Conservation (phyloP, 352 stramenopile genomes). For the Plasmopara viticola region DNA sequence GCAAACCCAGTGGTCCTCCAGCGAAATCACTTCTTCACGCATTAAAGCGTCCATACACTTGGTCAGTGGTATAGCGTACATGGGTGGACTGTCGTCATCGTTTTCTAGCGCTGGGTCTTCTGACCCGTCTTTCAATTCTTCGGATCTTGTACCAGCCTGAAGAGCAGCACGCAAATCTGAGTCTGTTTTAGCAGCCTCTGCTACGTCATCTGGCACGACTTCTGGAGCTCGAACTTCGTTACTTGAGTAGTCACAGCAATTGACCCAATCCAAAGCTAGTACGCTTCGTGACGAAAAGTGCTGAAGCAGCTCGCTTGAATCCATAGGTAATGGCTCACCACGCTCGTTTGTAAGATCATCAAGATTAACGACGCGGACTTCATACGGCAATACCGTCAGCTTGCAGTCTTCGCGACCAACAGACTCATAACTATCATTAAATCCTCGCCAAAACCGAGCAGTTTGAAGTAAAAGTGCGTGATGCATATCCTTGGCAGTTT, state of each 20-base stretch:
- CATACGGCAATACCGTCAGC: slow-evolving; percentile 36
- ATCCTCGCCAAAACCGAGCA: slow-evolving; percentile 40
- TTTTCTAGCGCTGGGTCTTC: not conserved
- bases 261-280: slow-evolving; percentile 66
- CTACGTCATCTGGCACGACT: slow-evolving; percentile 28
- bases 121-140: not conserved
- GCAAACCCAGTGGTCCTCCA: slow-evolving; percentile 73
- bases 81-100: slow-evolving; percentile 22
- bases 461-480: slow-evolving; percentile 58
- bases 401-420: not conserved
- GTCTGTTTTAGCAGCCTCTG: slow-evolving; percentile 24
- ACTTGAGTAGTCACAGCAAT: slow-evolving; percentile 26
- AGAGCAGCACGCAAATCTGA: slow-evolving; percentile 19
- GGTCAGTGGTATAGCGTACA: slow-evolving; percentile 36
- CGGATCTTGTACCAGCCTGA: slow-evolving; percentile 2
- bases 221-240: slow-evolving; percentile 22
- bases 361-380: slow-evolving; percentile 49
- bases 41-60: slow-evolving; percentile 73
- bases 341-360: slow-evolving; percentile 41
- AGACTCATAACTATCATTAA: slow-evolving; percentile 1
- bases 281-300: slow-evolving; percentile 72
- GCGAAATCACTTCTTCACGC: slow-evolving; percentile 57
- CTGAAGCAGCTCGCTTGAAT: slow-evolving; percentile 51
- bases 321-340: slow-evolving; percentile 35
- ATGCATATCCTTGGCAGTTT: slow-evolving; percentile 56